Evolutionary conservation across 106 monocot species (phyloP).

Genomic region (Dendrobium chrysotoxum): DNA sequence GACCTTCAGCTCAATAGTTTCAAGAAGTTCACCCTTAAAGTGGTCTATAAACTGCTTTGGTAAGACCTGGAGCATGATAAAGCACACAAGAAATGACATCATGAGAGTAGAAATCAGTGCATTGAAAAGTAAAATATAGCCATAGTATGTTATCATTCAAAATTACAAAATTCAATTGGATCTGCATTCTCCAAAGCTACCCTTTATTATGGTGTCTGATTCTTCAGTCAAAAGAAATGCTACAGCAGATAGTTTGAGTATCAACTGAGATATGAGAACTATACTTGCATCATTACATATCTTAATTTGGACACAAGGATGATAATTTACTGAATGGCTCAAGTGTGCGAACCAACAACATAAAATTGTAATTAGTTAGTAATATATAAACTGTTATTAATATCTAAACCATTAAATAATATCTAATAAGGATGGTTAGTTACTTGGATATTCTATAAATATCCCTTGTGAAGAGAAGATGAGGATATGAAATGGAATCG

Average conservation of each 20-base stretch:
- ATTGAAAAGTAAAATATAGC: not conserved
- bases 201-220: not conserved
- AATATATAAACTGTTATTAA: too few relatives aligned
- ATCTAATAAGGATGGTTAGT: too few relatives aligned
- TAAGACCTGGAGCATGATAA: conserved; percentile 4
- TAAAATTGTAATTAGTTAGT: too few relatives aligned
- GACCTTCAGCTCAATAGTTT: conserved; percentile 17
- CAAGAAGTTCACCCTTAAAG: conserved; percentile 5
- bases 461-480: too few relatives aligned
- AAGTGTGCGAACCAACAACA: too few relatives aligned
- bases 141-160: not conserved
- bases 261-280: too few relatives aligned
- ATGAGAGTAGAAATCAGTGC: not conserved
- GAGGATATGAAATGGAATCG: too few relatives aligned
- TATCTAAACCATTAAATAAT: too few relatives aligned
- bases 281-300: too few relatives aligned
- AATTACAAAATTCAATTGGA: not conserved
- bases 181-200: not conserved
- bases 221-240: not conserved
- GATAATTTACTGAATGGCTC: too few relatives aligned
- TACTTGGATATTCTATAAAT: too few relatives aligned
- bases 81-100: not conserved
- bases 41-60: conserved; percentile 15
- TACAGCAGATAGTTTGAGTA: not conserved
- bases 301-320: too few relatives aligned